Conservation (phyloP, 129 eudicot genomes). For the Escallonia herrerae region DNA sequence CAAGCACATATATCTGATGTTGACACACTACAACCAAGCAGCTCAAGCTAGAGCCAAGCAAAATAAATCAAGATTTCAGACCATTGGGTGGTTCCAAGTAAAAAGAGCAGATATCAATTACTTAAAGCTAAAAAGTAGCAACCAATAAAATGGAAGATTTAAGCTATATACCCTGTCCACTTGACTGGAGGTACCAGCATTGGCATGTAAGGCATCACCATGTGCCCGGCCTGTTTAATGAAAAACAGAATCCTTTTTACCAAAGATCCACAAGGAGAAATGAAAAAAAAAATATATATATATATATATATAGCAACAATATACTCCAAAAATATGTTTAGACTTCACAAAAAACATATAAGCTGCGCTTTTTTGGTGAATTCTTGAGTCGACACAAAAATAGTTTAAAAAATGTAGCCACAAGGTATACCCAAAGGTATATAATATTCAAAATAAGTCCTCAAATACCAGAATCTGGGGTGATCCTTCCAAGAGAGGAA, state of each 20-base stretch:
- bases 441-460: not conserved
- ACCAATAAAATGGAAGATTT: not conserved
- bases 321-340: not conserved
- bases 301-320: too few species aligned
- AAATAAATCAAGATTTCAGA: too few species aligned
- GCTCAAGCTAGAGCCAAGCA: too few species aligned
- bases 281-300: too few species aligned
- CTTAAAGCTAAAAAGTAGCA: too few species aligned
- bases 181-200: constrained; percentile 94
- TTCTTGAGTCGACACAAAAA: not conserved
- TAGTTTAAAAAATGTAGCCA: too few species aligned
- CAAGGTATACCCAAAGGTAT: not conserved
- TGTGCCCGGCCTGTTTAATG: constrained; percentile 67
- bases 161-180: constrained; percentile 78
- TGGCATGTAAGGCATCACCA: constrained; percentile 96
- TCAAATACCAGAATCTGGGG: not conserved
- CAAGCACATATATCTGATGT: too few species aligned
- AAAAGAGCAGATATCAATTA: too few species aligned
- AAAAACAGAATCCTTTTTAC: not conserved
- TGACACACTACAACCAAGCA: too few species aligned
- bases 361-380: not conserved
- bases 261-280: too few species aligned
- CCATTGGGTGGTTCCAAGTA: too few species aligned
- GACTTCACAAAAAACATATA: not conserved
- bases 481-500: not conserved